Conservation (phyloP, 768 basidiomycete species). For the Termitomyces titanicus region DNA sequence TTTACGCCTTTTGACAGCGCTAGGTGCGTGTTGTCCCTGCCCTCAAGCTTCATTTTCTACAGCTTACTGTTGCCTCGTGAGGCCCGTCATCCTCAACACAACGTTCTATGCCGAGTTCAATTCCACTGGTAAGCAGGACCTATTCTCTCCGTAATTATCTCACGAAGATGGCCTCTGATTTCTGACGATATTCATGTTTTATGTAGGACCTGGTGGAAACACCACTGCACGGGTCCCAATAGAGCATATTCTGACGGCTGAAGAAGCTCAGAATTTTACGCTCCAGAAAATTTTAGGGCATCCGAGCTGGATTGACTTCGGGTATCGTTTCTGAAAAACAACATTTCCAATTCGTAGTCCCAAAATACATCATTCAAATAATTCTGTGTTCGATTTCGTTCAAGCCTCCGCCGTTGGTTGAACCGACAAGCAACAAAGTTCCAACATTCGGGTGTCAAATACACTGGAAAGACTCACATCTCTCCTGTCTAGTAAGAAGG, state of each 20-base stretch:
- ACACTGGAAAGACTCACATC: no score
- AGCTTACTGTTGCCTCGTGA: slow-evolving; percentile 11
- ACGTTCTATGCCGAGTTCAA: slow-evolving; percentile 57
- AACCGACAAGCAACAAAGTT: slow-evolving; percentile 40
- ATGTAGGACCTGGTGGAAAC: slow-evolving; percentile 51
- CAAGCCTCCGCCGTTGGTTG: not conserved
- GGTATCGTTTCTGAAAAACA: slow-evolving; percentile 33
- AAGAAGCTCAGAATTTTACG: slow-evolving; percentile 38
- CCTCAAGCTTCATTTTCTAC: not conserved
- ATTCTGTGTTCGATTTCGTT: not conserved
- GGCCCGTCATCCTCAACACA: slow-evolving; percentile 46
- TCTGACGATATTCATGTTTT: not conserved
- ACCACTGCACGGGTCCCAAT: slow-evolving; percentile 36
- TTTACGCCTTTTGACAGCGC: slow-evolving; percentile 45
- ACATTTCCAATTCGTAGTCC: not conserved
- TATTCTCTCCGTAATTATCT: not conserved
- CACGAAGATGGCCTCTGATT: not conserved
- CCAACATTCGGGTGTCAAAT: slow-evolving; percentile 44
- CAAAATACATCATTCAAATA: not conserved
- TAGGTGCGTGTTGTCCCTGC: slow-evolving; percentile 23
- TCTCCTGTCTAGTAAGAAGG: no score
- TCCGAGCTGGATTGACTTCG: slow-evolving; percentile 55
- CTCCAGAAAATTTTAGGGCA: slow-evolving; percentile 48
- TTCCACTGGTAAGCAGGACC: slow-evolving; percentile 40
- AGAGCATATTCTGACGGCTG: slow-evolving; percentile 42